Evolutionary conservation across 805 yeast species (phyloP).

Genomic region (Maudiozyma saulgeensis): DNA sequence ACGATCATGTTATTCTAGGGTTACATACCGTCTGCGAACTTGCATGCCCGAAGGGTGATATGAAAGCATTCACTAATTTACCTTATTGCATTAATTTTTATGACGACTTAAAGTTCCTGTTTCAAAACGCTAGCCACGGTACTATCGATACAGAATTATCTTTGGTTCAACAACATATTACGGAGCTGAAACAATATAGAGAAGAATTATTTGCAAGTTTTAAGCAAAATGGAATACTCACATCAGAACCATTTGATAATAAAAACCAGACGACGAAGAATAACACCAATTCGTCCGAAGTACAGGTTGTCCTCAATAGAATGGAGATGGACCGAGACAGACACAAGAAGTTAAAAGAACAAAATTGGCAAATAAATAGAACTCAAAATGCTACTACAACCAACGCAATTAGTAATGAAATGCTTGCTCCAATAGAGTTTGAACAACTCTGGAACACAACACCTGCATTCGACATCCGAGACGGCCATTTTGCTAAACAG

Average conservation of each 20-base stretch:
- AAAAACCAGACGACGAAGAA: not conserved
- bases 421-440: conserved; percentile 40
- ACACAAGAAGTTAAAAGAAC: conserved; percentile 76
- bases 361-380: conserved; percentile 49
- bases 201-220: not conserved
- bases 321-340: conserved; percentile 93
- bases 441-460: conserved; percentile 34
- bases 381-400: not conserved
- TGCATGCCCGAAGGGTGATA: conserved; percentile 1
- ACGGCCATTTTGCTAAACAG: conserved; percentile 43
- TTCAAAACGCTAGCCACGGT: not conserved
- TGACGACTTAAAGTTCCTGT: not conserved
- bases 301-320: conserved; percentile 42
- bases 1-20: conserved; percentile 1
- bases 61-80: conserved; percentile 1
- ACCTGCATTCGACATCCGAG: conserved; percentile 34
- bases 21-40: not conserved
- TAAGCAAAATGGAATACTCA: not conserved
- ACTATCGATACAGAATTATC: conserved; percentile 3
- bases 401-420: conserved; percentile 9
- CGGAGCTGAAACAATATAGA: conserved; percentile 14
- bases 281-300: not conserved
- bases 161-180: conserved; percentile 12
- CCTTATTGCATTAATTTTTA: not conserved
- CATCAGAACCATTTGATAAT: not conserved